phyloP scores from a whole-genome alignment of 345 rosid species.

The Boechera stricta region DNA sequence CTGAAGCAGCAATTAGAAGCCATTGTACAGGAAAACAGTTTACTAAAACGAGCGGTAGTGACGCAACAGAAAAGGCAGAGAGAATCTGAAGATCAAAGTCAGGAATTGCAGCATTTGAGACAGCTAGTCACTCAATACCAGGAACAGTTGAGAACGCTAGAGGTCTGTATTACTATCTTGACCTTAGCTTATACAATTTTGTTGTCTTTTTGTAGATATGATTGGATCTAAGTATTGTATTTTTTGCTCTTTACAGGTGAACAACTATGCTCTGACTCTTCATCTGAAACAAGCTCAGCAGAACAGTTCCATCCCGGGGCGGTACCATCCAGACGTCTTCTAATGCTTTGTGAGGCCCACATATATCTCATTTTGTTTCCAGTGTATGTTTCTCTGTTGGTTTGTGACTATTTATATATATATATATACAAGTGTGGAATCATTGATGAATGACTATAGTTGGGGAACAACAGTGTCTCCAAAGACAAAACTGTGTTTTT shows the following conservation, averaged over 20 bases:
- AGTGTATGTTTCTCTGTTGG: constrained; percentile 27
- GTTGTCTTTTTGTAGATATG: background rate
- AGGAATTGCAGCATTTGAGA: constrained; percentile 76
- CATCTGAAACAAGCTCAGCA: constrained; percentile 69
- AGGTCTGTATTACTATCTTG: constrained; percentile 53
- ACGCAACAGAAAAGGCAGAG: constrained; percentile 86
- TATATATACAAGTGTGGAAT: constrained; percentile 19
- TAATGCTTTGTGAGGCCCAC: constrained; percentile 31
- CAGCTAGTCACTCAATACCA: constrained; percentile 78
- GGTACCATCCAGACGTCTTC: constrained; percentile 84
- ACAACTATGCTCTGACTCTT: constrained; percentile 76
- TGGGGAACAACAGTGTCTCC: constrained; percentile 7
- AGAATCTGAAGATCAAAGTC: constrained; percentile 62
- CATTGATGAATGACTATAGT: constrained; percentile 5
- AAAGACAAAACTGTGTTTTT: background rate
- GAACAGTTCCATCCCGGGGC: constrained; percentile 59
- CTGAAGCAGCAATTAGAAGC: constrained; percentile 76
- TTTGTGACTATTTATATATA: constrained; percentile 23
- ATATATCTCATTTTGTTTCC: constrained; percentile 6
- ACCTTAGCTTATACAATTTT: background rate
- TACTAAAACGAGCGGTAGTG: constrained; percentile 79
- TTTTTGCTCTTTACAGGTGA: constrained; percentile 48
- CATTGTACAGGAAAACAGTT: constrained; percentile 67
- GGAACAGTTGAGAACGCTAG: constrained; percentile 81
- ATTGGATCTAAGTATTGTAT: background rate